A percentile compares a stretch with the other conserved stretches of the same genome.
phyloP scores from a whole-genome alignment of 805 yeast genomes.

The Debaryomyces tyrocola region DNA sequence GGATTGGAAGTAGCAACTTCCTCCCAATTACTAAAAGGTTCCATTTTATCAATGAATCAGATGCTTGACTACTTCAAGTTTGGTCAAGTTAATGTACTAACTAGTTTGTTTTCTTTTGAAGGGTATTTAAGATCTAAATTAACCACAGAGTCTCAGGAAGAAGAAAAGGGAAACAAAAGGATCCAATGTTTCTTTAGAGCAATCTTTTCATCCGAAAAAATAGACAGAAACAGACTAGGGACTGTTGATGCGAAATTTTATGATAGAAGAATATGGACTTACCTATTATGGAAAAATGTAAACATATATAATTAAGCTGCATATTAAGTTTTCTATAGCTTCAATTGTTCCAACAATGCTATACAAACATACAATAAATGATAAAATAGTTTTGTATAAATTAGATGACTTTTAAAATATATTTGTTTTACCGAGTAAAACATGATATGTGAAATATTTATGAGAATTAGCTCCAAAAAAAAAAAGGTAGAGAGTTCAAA shows the following conservation, averaged over 20 bases:
- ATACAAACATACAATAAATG: background rate
- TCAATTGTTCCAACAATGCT: background rate
- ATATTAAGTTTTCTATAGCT: background rate
- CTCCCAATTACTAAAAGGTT: conserved; percentile 29
- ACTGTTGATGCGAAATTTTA: conserved; percentile 4
- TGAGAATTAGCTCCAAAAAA: background rate
- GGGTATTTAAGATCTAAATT: background rate
- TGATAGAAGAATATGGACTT: conserved; percentile 1
- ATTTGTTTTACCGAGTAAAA: background rate
- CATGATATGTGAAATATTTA: background rate
- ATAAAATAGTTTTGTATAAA: background rate
- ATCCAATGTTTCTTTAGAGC: background rate
- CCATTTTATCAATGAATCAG: conserved; percentile 13
- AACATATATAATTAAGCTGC: conserved; percentile 8
- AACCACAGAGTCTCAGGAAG: background rate
- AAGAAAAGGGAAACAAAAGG: background rate
- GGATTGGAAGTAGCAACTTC: conserved; percentile 19
- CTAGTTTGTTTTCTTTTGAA: background rate
- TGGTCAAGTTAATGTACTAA: background rate
- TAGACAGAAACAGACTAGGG: background rate
- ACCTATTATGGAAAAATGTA: conserved; percentile 9
- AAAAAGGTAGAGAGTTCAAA: background rate
- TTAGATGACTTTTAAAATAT: background rate
- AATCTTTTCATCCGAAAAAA: background rate
- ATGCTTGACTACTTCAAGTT: background rate